These are phyloP conservation scores for Backusella psychrophila DNA, from an alignment of 192 early-diverging fungal species.

Conservation along the genomic window DNA sequence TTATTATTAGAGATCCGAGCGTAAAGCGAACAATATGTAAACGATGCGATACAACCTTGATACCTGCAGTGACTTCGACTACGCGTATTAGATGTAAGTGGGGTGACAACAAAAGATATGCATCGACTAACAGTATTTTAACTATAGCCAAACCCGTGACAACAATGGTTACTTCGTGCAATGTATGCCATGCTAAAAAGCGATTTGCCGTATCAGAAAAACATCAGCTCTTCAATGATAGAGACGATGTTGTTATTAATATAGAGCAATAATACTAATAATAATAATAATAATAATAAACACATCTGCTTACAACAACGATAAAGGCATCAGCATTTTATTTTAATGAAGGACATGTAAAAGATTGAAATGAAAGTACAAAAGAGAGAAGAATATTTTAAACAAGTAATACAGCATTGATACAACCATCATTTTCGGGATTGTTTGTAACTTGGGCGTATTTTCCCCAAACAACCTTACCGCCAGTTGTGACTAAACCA, in stretches of 20 bases:
- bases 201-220: conserved; percentile 6
- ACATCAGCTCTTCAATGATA: conserved; percentile 8
- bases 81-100: conserved; percentile 42
- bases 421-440: conserved; percentile 47
- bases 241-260: background rate
- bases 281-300: too few relatives aligned
- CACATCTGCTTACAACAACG: background rate
- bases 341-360: background rate
- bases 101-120: background rate
- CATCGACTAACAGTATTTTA: background rate
- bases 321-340: background rate
- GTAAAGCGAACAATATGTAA: conserved; percentile 57
- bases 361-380: background rate
- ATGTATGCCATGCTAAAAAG: conserved; percentile 37
- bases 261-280: background rate
- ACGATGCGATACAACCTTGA: conserved; percentile 49
- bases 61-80: conserved; percentile 50
- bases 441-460: conserved; percentile 97
- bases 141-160: conserved; percentile 35
- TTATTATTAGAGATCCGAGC: conserved; percentile 44
- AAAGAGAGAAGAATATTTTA: background rate
- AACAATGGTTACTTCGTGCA: conserved; percentile 33
- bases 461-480: conserved; percentile 99
- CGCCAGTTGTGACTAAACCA: conserved; percentile 93
- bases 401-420: conserved; percentile 20